Evolutionary conservation across 768 basidiomycete species (phyloP).

Genomic region (Russula sp.): DNA sequence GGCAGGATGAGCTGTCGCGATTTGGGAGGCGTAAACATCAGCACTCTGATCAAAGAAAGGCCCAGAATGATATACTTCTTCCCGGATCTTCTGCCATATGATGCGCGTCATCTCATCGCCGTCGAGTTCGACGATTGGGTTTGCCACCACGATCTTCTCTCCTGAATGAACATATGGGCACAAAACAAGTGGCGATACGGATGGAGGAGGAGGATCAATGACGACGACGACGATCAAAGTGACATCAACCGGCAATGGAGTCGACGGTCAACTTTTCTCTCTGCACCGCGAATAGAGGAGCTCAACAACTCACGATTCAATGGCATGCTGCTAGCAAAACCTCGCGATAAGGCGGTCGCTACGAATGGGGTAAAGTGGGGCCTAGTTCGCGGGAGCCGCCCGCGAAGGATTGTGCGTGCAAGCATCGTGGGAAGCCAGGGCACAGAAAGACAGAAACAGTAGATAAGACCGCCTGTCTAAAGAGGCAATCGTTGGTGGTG

Average conservation of each 20-base stretch:
- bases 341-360: conserved; percentile 2
- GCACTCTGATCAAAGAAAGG: neutral
- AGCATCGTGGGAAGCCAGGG: conserved; percentile 16
- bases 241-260: neutral
- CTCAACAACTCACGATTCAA: conserved; percentile 15
- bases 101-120: conserved; percentile 99
- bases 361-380: conserved; percentile 4
- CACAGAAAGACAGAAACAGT: neutral
- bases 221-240: neutral
- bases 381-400: conserved; percentile 10
- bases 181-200: neutral
- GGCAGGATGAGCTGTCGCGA: conserved; percentile 82
- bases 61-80: conserved; percentile 62
- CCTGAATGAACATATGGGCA: conserved; percentile 5
- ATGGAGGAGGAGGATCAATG: neutral
- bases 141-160: conserved; percentile 70
- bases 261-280: neutral
- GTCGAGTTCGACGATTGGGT: conserved; percentile 92
- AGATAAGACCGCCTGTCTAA: neutral
- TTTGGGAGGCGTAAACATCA: neutral
- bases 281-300: neutral
- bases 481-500: neutral
- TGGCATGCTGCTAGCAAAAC: conserved; percentile 17
- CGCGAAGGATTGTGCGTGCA: conserved; percentile 10
- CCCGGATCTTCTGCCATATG: conserved; percentile 97